phyloP scores from a whole-genome alignment of 129 eudicot genomes.

The Arctium minus region DNA sequence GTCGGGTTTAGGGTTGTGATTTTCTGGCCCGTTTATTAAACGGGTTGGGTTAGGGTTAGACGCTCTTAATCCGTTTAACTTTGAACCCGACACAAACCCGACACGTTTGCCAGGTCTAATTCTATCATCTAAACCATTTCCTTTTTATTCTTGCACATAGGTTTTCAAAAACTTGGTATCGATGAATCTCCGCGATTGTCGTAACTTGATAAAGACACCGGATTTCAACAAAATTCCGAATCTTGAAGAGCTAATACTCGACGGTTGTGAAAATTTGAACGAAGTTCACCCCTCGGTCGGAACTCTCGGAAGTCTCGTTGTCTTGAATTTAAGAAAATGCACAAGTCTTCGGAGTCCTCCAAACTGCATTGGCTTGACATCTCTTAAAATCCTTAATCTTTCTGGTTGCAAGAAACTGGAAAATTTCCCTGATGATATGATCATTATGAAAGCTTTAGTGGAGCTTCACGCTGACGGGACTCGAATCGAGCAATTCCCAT shows the following conservation, averaged over 20 bases:
- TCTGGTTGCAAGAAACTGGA: conserved; percentile 31
- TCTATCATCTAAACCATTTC: neutral
- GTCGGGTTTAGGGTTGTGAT: too few relatives aligned
- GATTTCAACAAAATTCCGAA: conserved; percentile 21
- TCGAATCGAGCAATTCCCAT: conserved; percentile 14
- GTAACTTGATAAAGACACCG: conserved; percentile 33
- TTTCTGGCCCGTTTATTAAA: too few relatives aligned
- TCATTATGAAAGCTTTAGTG: conserved; percentile 13
- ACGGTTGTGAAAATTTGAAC: conserved; percentile 18
- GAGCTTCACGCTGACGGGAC: conserved; percentile 37
- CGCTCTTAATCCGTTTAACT: too few relatives aligned
- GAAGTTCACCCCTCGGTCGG: conserved; percentile 29
- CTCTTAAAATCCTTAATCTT: conserved; percentile 24
- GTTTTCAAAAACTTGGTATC: conserved; percentile 23
- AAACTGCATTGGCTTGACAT: conserved; percentile 10
- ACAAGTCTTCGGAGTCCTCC: conserved; percentile 21
- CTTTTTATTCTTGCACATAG: neutral
- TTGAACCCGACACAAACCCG: too few relatives aligned
- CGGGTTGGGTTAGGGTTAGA: too few relatives aligned
- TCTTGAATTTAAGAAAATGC: conserved; percentile 27
- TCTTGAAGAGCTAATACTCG: conserved; percentile 29
- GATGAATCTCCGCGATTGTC: conserved; percentile 26
- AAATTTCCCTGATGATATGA: conserved; percentile 25
- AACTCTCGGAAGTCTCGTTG: conserved; percentile 10
- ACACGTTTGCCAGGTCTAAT: too few relatives aligned